Percentiles rank a stretch among this genome's conserved stretches.
phyloP scores from a whole-genome alignment of 306 rosid species.

The Cucumis melo region DNA sequence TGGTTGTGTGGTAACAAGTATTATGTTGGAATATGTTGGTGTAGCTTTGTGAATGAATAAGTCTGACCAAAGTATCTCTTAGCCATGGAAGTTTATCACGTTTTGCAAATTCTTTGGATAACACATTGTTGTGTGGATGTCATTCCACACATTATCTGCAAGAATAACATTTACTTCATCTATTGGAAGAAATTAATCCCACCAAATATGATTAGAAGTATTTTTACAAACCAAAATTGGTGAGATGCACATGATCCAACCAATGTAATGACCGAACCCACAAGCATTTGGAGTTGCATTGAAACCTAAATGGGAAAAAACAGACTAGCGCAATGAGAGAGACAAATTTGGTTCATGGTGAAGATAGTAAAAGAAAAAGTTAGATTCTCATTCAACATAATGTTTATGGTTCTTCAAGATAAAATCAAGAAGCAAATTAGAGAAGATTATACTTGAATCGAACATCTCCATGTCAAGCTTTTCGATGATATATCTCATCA shows the following conservation, averaged over 20 bases:
- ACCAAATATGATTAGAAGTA: conserved; percentile 78
- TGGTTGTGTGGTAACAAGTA: neutral
- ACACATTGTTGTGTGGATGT: conserved; percentile 56
- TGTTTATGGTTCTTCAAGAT: conserved; percentile 46
- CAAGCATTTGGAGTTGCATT: conserved; percentile 57
- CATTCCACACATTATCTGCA: conserved; percentile 74
- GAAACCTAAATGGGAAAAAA: conserved; percentile 35
- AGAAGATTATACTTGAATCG: conserved; percentile 45
- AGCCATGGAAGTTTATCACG: conserved; percentile 24
- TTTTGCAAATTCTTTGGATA: conserved; percentile 67
- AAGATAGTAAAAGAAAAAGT: conserved; percentile 22
- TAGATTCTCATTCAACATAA: conserved; percentile 31
- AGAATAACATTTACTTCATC: conserved; percentile 62
- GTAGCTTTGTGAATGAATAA: neutral
- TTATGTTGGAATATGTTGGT: neutral
- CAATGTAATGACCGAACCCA: conserved; percentile 65
- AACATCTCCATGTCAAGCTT: conserved; percentile 45
- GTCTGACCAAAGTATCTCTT: conserved; percentile 11
- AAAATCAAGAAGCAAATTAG: conserved; percentile 70
- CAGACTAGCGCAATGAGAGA: neutral
- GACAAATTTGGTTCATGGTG: conserved; percentile 18
- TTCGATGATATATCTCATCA: too few species aligned
- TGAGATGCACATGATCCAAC: conserved; percentile 69
- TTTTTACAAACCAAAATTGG: conserved; percentile 64
- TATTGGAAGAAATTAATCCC: too few species aligned